Base-by-base conservation (phyloP, 768 basidiomycete species). In the Rhodocollybia butyracea region DNA sequence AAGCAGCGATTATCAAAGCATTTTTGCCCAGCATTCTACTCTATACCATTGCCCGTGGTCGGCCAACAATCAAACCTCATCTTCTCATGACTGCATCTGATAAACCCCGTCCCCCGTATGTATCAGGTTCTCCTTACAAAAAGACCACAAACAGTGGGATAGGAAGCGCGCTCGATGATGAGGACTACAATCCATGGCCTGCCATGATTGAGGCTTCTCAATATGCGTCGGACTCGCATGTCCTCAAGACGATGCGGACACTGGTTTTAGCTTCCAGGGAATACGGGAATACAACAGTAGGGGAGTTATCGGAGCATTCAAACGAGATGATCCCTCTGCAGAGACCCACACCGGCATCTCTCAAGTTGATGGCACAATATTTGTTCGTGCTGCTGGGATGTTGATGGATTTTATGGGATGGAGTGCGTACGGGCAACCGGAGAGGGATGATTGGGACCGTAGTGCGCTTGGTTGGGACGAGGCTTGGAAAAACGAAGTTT, bases 401-500 rank as follows among this genome's bases (percentile, higher is more conserved):
- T 59, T 83, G 67, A 75, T 82, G 76, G 71, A 83, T 45, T 76
- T 69, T 12, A 65, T 84, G 59, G 81, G 84, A 0, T 85, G 83
- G 84, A 76, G 78, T 1, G 63, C 70, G 7, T 68, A 78, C 66
- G 83, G 83, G 3, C 76, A 85, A 64, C 57, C 67, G 39, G 73
- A 68, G 38, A 76, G 78, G 17, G 39, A 61, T 2, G 54, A 61
- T 31, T 85, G 85, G 85, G 83, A 85, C 65, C 57, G 75, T 27
- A 81, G 78, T 63, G 82, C 74, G 3, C 66, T 84, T 38, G 83
- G 82, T 1, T 85, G 83, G 81, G 81, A 84, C 55, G 81, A 75
- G 8, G 80, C 82, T 11, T 85, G 83, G 84, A 73, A 73, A 42
- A 54, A 62, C 27, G 63, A 62, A 21, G 69, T 76, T 62, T 66